phyloP scores from a whole-genome alignment of 2,329 filamentous ascomycete species.

The Penicillium sp. region DNA sequence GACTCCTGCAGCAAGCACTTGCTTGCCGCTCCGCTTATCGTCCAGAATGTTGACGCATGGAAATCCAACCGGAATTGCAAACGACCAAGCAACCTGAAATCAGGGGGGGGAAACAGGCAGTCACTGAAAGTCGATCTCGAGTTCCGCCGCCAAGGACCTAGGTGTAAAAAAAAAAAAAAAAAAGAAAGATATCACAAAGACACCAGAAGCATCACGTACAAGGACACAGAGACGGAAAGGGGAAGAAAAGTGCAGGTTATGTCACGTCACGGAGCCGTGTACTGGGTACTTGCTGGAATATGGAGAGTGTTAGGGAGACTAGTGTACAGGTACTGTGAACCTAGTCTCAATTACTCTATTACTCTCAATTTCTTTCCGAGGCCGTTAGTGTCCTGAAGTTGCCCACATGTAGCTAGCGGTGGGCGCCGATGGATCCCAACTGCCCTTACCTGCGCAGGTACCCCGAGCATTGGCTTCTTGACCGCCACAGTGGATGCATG shows the following conservation, averaged over 20 bases:
- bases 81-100: conserved; percentile 29
- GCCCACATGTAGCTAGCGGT: conserved; percentile 5
- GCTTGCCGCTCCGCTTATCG: conserved; percentile 47
- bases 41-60: conserved; percentile 48
- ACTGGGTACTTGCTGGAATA: conserved; percentile 1
- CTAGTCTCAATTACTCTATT: too few species aligned
- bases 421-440: neutral
- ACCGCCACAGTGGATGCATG: conserved; percentile 5
- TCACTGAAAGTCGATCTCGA: neutral
- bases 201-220: conserved; percentile 5
- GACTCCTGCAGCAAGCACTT: conserved; percentile 48
- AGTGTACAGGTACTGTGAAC: neutral
- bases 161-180: conserved; percentile 1
- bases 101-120: conserved; percentile 7
- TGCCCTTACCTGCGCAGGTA: conserved; percentile 14
- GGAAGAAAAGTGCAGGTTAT: conserved; percentile 15
- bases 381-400: neutral
- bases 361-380: neutral
- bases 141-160: conserved; percentile 19
- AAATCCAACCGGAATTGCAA: conserved; percentile 35
- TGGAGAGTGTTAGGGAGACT: neutral
- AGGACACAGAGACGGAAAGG: conserved; percentile 9
- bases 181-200: neutral
- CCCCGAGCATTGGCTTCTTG: conserved; percentile 6
- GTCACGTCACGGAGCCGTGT: conserved; percentile 19